Base-by-base conservation (phyloP, 805 yeast species). In the Osmozyma mogii region DNA sequence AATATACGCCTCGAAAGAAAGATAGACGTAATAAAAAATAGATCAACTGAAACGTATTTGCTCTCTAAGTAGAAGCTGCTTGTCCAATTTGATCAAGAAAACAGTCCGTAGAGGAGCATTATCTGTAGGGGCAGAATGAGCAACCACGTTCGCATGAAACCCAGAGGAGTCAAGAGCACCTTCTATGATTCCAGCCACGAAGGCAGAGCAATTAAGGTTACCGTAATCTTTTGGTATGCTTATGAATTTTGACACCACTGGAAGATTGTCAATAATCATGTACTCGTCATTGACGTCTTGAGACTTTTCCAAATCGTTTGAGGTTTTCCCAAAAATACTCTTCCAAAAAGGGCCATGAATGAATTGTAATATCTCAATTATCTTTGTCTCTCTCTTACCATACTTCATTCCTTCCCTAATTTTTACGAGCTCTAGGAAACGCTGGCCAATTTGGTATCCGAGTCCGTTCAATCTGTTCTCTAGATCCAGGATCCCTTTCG, bases 161-260 rank as follows among this genome's bases (percentile, higher is more conserved):
- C 75, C 76, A 2, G 84, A 64, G 4, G 80, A 65, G 44, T 82
- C 92, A 34, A 85, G 58, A 1, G 84, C 76, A 0, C 94, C 94
- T 50, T 85, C 95, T 23, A 84, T 67, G 10, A 85, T 68, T 0
- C 95, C 95, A 0, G 94, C 95, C 1, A 78, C 72, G 48, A 81
- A 83, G 0, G 95, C 88, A 10, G 80, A 77, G 47, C 92, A 82
- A 47, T 81, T 83, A 45, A 84, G 65, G 38, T 76, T 77, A 8
- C 82, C 77, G 47, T 79, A 75, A 40, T 85, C 94, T 41, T 72
- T 74, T 2, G 95, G 95, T 4, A 82, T 78, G 17, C 83, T 74
- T 8, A 85, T 74, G 47, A 67, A 85, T 43, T 71, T 72, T n/a
- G 83, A 67, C 22, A 84, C 63, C 26, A 82, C 43, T 5, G 95